Base-by-base conservation (phyloP, 2,329 filamentous ascomycete genomes). In the Geoglossum cookeanum region DNA sequence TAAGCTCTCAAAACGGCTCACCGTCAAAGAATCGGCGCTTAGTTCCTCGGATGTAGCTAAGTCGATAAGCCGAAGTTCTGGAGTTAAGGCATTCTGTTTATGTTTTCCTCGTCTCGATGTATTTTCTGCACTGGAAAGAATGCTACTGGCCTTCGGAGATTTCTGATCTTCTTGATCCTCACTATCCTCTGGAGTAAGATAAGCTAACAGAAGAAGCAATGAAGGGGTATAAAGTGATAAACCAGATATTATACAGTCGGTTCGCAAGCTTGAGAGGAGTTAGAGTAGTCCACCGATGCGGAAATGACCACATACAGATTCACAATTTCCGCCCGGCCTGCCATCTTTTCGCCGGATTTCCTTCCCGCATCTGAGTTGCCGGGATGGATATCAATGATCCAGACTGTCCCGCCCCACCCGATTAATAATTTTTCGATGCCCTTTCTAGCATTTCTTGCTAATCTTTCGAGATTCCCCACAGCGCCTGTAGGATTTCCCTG, bases 181-280 rank as follows among this genome's bases (percentile, higher is more conserved):
- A n/a, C 85, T 78, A 7, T 83, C 75, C 51, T 88, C 85, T 42
- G 83, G 80, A 60, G 83, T 83, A 65, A 89, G 83, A 71, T 94
- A 96, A 66, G 90, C 90, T 72, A 98, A 84, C 65, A 97, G 85
- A 64, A 95, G 79, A 69, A 98, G 78, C 63, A 95, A 77, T 67
- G 81, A 92, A 67, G 88, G 87, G 67, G 89, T 95, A 81, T 96
- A 97, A 71, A 98, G 78, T 62, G 91, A 94, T 70, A 98, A 85
- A 65, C 92, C 92, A 68, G 92, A 95, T 74, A 98, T 88, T 69
- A 95, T 89, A 75, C 92, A 97, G 73, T 98, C 92, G 71, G 92
- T 94, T 66, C 89, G 86, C 71, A 97, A 79, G 71, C 85, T 90
- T 62, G 45, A 9, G 32, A 37, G 32, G 8, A 9, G 45, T 32